Evolutionary conservation across 2,329 filamentous ascomycete genomes (phyloP), one percentile per base, ranked within the genome.

Genomic region (Neofusicoccum sp.): DNA sequence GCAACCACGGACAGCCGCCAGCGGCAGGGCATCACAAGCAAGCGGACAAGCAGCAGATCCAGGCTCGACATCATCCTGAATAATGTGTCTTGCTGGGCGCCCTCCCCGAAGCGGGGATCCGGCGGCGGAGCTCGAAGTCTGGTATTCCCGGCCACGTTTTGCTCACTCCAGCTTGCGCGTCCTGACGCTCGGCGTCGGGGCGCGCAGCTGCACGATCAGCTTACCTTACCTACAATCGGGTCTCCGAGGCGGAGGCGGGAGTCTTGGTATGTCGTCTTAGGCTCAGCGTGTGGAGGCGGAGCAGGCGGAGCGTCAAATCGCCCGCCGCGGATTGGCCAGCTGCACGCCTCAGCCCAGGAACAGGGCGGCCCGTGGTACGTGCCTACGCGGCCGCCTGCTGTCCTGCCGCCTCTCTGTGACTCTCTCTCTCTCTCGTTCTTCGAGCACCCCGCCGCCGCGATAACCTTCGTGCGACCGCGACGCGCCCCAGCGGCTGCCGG

Each of bases 201-300:
- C 16, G 28, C 28, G 28, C 34, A n/a, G 36, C 44, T 49, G 57
- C 57, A 60, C 45, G 34, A 51, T 60, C 57, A 60, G 57, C 57
- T 60, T 60, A 60, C 57, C 36, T 49, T 51, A 60, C 57, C 43
- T 59, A 60, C 57, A 44, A 34, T 41, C 57, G 45, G 57, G 57
- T 51, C 57, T 51, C 57, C 45, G 40, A 59, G 56, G 48, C 48
- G 36, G 48, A 30, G 41, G 49, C 30, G 36, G 36, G 36, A n/a
- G 49, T 31, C 49, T 54, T 54, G 49, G 49, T 54, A 43, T 20
- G 49, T 54, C 49, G 6, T 34, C 34, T 54, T 54, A 56, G 51
- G 51, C 51, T 56, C 51, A 56, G 36, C n/a, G 51, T 16, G 49
- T 43, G 51, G 51, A 56, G 51, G 38, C 51, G 51, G 51, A 56